phyloP scores from a whole-genome alignment of 164 flowering plant species.

The Euptelea pleiosperma region DNA sequence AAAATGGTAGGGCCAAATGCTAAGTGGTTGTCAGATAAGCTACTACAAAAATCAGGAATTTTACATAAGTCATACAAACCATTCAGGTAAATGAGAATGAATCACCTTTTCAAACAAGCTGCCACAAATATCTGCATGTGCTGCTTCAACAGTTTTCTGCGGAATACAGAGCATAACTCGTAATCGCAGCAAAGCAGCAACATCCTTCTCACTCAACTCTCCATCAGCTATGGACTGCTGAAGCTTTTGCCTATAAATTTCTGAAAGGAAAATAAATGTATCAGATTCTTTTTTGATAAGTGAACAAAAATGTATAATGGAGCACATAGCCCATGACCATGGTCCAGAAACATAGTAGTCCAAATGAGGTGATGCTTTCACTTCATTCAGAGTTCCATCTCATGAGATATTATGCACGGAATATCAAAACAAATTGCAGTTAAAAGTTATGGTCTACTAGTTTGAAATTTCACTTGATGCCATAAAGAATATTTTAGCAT shows the following conservation, averaged over 20 bases:
- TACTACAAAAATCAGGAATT: background rate
- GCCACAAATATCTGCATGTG: conserved; percentile 94
- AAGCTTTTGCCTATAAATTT: conserved; percentile 91
- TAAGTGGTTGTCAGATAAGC: background rate
- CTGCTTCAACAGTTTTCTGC: conserved; percentile 83
- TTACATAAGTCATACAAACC: background rate
- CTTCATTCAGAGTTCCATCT: too few relatives aligned
- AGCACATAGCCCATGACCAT: background rate
- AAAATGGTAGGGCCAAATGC: too few relatives aligned
- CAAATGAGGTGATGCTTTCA: background rate
- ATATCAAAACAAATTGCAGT: too few relatives aligned
- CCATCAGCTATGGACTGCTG: conserved; percentile 76
- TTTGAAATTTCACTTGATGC: too few relatives aligned
- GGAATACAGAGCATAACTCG: conserved; percentile 93
- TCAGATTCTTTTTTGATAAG: too few relatives aligned
- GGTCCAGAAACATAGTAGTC: background rate
- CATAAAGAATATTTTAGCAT: too few relatives aligned
- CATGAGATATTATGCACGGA: too few relatives aligned
- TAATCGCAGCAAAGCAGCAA: conserved; percentile 59
- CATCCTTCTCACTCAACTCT: conserved; percentile 76
- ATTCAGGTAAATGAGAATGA: background rate
- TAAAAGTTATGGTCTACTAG: too few relatives aligned
- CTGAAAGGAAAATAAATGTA: conserved; percentile 35
- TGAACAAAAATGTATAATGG: background rate
- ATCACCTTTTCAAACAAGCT: conserved; percentile 89